phyloP scores from a whole-genome alignment of 768 basidiomycete species.

The Agrocybe chaxingu region DNA sequence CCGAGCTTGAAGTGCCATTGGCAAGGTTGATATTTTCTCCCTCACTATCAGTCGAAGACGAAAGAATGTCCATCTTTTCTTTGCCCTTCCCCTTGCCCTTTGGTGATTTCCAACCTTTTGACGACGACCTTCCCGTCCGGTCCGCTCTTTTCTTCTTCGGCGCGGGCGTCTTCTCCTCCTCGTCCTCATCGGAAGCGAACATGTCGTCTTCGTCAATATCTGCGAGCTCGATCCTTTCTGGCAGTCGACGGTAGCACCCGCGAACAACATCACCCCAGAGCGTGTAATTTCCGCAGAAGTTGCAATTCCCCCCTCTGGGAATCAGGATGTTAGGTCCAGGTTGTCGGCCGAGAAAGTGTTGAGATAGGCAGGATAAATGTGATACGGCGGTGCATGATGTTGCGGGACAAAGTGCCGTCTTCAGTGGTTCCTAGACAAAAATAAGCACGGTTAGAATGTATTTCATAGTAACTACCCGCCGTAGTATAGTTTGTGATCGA shows the following conservation, averaged over 20 bases:
- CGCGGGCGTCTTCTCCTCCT: slow-evolving; percentile 7
- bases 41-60: slow-evolving; percentile 17
- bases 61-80: background rate
- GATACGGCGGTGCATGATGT: slow-evolving; percentile 46
- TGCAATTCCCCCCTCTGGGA: slow-evolving; percentile 63
- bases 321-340: slow-evolving; percentile 31
- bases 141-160: slow-evolving; percentile 11
- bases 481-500: slow-evolving; percentile 35
- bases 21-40: slow-evolving; percentile 27
- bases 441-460: slow-evolving; percentile 1
- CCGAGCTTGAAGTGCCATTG: slow-evolving; percentile 17
- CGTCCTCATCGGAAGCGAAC: slow-evolving; percentile 28
- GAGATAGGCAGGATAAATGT: slow-evolving; percentile 58
- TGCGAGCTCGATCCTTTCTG: slow-evolving; percentile 11
- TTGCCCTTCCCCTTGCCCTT: slow-evolving; percentile 7
- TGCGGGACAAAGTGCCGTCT: slow-evolving; percentile 51
- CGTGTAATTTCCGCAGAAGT: slow-evolving; percentile 46
- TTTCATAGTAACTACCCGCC: slow-evolving; percentile 28
- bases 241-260: slow-evolving; percentile 52
- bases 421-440: slow-evolving; percentile 43
- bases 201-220: slow-evolving; percentile 34
- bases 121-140: slow-evolving; percentile 1
- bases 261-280: slow-evolving; percentile 72
- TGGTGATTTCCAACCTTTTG: background rate
- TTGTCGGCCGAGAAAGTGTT: slow-evolving; percentile 18